These are phyloP conservation scores for Amanita molliuscula DNA, from an alignment of 768 basidiomycete species.

Conservation along the genomic window DNA sequence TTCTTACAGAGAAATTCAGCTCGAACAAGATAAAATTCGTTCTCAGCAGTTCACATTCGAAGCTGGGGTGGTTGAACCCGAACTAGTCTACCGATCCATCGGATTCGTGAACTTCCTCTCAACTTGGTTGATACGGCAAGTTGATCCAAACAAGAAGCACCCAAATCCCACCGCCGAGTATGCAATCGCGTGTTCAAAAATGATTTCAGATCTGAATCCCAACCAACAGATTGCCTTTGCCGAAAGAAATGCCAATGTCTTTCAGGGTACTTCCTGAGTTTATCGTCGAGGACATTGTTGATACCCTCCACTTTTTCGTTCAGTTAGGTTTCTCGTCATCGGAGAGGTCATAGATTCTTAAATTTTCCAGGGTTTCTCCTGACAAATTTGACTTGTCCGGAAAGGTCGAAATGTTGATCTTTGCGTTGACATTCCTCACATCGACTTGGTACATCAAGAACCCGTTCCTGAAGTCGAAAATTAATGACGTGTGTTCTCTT, in stretches of 20 bases:
- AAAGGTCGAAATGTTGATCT: slow-evolving; percentile 78
- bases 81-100: slow-evolving; percentile 67
- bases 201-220: neutral
- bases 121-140: slow-evolving; percentile 87
- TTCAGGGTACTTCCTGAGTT: slow-evolving; percentile 92
- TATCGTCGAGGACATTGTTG: slow-evolving; percentile 86
- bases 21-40: slow-evolving; percentile 58
- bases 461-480: slow-evolving; percentile 92
- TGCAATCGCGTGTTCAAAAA: slow-evolving; percentile 16
- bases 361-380: slow-evolving; percentile 43
- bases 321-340: slow-evolving; percentile 37
- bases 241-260: slow-evolving; percentile 70
- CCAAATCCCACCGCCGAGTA: slow-evolving; percentile 62
- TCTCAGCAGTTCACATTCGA: slow-evolving; percentile 74
- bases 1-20: slow-evolving; percentile 23
- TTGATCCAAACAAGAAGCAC: slow-evolving; percentile 71
- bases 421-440: slow-evolving; percentile 82
- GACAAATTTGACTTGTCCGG: slow-evolving; percentile 78
- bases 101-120: slow-evolving; percentile 86
- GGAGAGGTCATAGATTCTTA: neutral
- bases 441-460: slow-evolving; percentile 99
- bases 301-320: slow-evolving; percentile 77
- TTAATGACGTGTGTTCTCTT: slow-evolving; percentile 64
- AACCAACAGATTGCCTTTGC: slow-evolving; percentile 65
- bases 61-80: slow-evolving; percentile 81